Evolutionary conservation across 441 rosid species (phyloP).

Genomic region (Gossypium trilobum): DNA sequence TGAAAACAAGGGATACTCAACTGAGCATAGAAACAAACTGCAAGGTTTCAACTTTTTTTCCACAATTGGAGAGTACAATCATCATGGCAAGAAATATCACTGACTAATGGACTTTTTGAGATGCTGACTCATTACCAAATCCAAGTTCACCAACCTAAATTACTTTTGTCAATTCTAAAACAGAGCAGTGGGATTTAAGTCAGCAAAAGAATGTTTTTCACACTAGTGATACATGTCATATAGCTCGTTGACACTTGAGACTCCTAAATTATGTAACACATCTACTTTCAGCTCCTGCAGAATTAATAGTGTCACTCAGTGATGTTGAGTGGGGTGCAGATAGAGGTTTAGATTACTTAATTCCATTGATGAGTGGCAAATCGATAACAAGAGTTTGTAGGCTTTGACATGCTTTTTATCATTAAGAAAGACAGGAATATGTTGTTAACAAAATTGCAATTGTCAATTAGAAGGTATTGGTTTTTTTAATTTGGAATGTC

Average conservation of each 20-base stretch:
- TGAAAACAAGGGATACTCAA: background rate
- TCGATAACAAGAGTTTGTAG: background rate
- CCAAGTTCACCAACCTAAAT: background rate
- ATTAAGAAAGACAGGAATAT: background rate
- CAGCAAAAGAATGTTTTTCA: background rate
- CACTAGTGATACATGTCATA: too few relatives aligned
- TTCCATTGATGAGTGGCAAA: background rate
- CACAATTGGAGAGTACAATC: too few relatives aligned
- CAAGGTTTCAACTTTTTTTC: too few relatives aligned
- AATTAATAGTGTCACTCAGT: background rate
- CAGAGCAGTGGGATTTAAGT: background rate
- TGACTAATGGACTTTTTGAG: background rate
- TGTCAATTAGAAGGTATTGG: background rate
- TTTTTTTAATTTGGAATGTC: background rate
- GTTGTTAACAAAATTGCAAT: background rate
- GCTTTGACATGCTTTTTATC: background rate
- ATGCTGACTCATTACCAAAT: background rate
- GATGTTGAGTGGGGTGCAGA: background rate
- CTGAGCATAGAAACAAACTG: background rate
- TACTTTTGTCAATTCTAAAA: background rate
- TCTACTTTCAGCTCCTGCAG: too few relatives aligned
- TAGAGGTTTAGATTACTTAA: background rate
- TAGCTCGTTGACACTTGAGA: too few relatives aligned
- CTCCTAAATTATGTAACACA: too few relatives aligned
- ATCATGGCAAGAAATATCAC: background rate